phyloP scores from a whole-genome alignment of 495 filamentous ascomycete species.

The Penicillium antarcticum region DNA sequence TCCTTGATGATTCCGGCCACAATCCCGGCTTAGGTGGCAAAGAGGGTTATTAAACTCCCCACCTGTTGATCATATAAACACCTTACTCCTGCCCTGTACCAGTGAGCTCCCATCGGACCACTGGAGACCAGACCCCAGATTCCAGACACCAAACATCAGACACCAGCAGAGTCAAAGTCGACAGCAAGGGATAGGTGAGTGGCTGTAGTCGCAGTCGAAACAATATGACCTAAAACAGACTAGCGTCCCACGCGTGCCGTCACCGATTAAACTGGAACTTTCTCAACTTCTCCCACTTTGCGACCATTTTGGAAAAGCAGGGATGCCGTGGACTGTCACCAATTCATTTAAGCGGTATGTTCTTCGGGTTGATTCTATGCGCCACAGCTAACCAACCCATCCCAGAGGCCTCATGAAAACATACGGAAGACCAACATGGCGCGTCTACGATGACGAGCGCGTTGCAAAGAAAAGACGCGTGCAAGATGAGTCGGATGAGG shows the following conservation, averaged over 20 bases:
- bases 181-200: conserved; percentile 20
- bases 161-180: neutral
- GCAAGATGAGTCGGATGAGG: conserved; percentile 41
- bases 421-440: conserved; percentile 48
- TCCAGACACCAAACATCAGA: neutral
- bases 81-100: too few species aligned
- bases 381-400: neutral
- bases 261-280: conserved; percentile 24
- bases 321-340: conserved; percentile 56
- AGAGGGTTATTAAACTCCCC: neutral
- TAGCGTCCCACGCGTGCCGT: conserved; percentile 30
- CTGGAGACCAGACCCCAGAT: neutral
- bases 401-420: conserved; percentile 51
- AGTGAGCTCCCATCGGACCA: too few species aligned
- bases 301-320: conserved; percentile 11
- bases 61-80: neutral
- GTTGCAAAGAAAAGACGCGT: conserved; percentile 49
- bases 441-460: conserved; percentile 47
- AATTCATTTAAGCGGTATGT: conserved; percentile 56
- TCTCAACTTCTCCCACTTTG: conserved; percentile 10
- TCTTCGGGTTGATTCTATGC: neutral
- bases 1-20: too few species aligned
- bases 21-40: too few species aligned
- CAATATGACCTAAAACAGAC: conserved; percentile 33
- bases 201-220: conserved; percentile 3